A percentile compares a stretch with the other conserved stretches of the same genome.
Evolutionary conservation across 2,329 filamentous ascomycete genomes (phyloP).

Genomic region (Pestalotiopsis sp.): DNA sequence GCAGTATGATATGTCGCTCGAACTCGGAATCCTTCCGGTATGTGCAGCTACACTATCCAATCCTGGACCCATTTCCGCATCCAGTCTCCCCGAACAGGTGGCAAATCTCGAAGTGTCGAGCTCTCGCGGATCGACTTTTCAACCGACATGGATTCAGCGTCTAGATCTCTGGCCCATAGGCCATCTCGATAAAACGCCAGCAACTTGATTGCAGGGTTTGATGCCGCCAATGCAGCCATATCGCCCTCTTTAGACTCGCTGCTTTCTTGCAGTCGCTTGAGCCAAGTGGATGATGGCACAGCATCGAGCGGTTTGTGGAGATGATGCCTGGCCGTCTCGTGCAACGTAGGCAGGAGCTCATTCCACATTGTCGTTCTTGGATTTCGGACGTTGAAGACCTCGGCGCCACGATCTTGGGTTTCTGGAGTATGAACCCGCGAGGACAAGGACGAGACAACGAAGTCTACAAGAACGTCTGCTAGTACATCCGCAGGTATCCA

Average conservation of each 20-base stretch:
- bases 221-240: background rate
- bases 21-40: too few species aligned
- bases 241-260: background rate
- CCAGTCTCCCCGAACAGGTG: background rate
- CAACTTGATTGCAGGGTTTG: background rate
- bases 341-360: background rate
- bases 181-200: background rate
- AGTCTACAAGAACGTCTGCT: slow-evolving; percentile 36
- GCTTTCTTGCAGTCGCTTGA: background rate
- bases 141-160: background rate
- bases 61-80: background rate
- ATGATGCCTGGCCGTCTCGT: background rate
- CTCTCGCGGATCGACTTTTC: background rate
- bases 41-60: background rate
- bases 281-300: background rate
- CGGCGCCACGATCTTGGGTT: background rate
- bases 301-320: background rate
- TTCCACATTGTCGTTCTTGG: background rate
- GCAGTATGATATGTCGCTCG: background rate
- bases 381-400: background rate
- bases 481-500: slow-evolving; percentile 47
- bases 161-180: background rate
- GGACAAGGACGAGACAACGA: slow-evolving; percentile 18
- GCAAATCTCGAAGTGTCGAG: background rate
- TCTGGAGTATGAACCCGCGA: slow-evolving; percentile 10